These are phyloP conservation scores for Alternaria sp. DNA, from an alignment of 2,329 filamentous ascomycete genomes.

Conservation along the genomic window DNA sequence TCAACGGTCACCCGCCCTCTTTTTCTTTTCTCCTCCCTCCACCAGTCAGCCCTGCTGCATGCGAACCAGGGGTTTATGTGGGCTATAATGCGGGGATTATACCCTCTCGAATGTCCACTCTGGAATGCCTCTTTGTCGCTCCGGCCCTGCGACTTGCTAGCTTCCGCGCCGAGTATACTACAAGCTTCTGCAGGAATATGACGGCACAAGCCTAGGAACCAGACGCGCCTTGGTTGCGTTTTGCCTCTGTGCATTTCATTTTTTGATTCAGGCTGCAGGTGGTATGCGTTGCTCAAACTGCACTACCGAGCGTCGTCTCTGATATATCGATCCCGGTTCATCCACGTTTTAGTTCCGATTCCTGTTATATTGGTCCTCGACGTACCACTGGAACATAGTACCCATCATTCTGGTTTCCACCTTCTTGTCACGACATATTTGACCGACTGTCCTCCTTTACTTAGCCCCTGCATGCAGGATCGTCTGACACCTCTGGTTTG, in stretches of 20 bases:
- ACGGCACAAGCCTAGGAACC: conserved; percentile 19
- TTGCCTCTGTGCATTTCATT: conserved; percentile 16
- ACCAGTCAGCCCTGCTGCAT: conserved; percentile 25
- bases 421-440: conserved; percentile 17
- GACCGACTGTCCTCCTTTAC: conserved; percentile 18
- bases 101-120: conserved; percentile 22
- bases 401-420: conserved; percentile 22
- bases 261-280: conserved; percentile 33
- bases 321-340: conserved; percentile 29
- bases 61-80: conserved; percentile 24
- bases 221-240: conserved; percentile 13
- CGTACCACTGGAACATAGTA: conserved; percentile 17
- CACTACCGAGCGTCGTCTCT: conserved; percentile 23
- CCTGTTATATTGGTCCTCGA: conserved; percentile 26
- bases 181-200: conserved; percentile 21
- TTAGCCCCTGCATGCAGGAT: conserved; percentile 19
- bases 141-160: conserved; percentile 23
- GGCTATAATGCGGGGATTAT: conserved; percentile 48
- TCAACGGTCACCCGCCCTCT: conserved; percentile 32
- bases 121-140: conserved; percentile 33
- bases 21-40: conserved; percentile 19
- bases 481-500: conserved; percentile 17
- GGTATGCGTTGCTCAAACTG: conserved; percentile 21
- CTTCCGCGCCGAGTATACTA: conserved; percentile 16
- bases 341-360: conserved; percentile 19